Percentiles rank a stretch among this genome's conserved stretches.
phyloP scores from a whole-genome alignment of 257 asterid genomes.

The Linaria vulgaris region DNA sequence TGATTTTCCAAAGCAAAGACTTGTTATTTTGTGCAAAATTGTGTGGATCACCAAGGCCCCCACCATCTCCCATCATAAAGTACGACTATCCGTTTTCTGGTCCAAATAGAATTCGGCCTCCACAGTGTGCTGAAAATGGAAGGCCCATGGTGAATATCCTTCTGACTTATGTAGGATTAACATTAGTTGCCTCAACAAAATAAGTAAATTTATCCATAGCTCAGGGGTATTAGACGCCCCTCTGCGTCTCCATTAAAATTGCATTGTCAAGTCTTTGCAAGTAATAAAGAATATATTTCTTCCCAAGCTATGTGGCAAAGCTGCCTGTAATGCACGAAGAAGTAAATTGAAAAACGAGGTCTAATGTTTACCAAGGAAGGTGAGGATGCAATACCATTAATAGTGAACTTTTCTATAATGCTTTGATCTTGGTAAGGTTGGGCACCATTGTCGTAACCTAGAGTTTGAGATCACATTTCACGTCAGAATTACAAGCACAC shows the following conservation, averaged over 20 bases:
- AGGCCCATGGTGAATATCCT: conserved; percentile 95
- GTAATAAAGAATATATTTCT: too few relatives aligned
- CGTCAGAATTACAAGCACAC: conserved; percentile 82
- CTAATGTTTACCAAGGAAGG: conserved; percentile 51
- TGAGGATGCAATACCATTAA: conserved; percentile 51
- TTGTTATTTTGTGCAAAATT: conserved; percentile 90
- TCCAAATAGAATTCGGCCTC: conserved; percentile 90
- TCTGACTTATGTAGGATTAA: conserved; percentile 65
- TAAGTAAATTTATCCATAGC: too few relatives aligned
- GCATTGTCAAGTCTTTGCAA: too few relatives aligned
- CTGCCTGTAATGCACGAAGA: not conserved
- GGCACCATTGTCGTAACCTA: conserved; percentile 54
- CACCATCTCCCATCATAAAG: conserved; percentile 99
- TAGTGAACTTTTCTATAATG: conserved; percentile 74
- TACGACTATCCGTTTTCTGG: conserved; percentile 84
- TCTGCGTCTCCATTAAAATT: too few relatives aligned
- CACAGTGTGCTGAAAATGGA: conserved; percentile 73
- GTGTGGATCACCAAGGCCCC: conserved; percentile 65
- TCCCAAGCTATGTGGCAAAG: too few relatives aligned
- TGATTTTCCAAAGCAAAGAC: conserved; percentile 87
- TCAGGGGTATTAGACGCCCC: too few relatives aligned
- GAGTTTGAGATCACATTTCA: conserved; percentile 55
- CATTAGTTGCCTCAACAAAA: conserved; percentile 56
- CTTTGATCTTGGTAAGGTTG: conserved; percentile 75
- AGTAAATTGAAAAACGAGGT: not conserved